A percentile compares a stretch with the other conserved stretches of the same genome.
phyloP scores from a whole-genome alignment of 2,329 filamentous ascomycete species.

The Trichoderma hamatum region DNA sequence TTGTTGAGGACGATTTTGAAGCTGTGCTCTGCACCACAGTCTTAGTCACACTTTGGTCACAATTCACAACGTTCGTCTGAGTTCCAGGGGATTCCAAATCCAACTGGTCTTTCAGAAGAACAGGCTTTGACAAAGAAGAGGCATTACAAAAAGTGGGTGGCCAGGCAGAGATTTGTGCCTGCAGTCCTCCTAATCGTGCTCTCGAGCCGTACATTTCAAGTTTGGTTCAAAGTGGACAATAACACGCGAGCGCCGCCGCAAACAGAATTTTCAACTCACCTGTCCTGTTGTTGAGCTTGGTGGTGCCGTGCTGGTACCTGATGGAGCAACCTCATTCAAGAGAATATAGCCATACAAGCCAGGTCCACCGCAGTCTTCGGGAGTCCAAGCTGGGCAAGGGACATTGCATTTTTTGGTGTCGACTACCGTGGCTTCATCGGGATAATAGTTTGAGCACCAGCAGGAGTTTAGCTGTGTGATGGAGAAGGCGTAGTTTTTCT shows the following conservation, averaged over 20 bases:
- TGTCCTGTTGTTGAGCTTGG: constrained; percentile 32
- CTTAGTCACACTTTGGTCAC: constrained; percentile 41
- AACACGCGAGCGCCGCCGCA: background rate
- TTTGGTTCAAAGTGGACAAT: background rate
- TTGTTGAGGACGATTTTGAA: constrained; percentile 32
- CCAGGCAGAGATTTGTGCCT: constrained; percentile 21
- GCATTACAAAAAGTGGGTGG: constrained; percentile 16
- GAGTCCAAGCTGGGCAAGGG: constrained; percentile 69
- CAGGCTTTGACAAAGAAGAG: constrained; percentile 27
- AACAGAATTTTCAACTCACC: constrained; percentile 34
- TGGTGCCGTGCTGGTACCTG: constrained; percentile 54
- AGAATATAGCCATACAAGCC: constrained; percentile 68
- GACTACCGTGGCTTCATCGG: constrained; percentile 49
- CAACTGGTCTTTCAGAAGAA: constrained; percentile 28
- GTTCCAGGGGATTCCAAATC: constrained; percentile 35
- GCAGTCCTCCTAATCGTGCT: constrained; percentile 19
- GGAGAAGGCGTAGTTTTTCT: constrained; percentile 63
- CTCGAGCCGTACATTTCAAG: constrained; percentile 6
- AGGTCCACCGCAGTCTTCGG: constrained; percentile 66
- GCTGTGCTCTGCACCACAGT: constrained; percentile 41
- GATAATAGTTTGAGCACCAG: constrained; percentile 75
- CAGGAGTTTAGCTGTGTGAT: constrained; percentile 67
- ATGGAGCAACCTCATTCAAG: constrained; percentile 52
- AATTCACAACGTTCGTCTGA: constrained; percentile 37
- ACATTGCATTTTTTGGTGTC: constrained; percentile 54